Evolutionary conservation across 805 yeast species (phyloP), one percentile per base, ranked within the genome.

Genomic region (Myxozyma neotropica): DNA sequence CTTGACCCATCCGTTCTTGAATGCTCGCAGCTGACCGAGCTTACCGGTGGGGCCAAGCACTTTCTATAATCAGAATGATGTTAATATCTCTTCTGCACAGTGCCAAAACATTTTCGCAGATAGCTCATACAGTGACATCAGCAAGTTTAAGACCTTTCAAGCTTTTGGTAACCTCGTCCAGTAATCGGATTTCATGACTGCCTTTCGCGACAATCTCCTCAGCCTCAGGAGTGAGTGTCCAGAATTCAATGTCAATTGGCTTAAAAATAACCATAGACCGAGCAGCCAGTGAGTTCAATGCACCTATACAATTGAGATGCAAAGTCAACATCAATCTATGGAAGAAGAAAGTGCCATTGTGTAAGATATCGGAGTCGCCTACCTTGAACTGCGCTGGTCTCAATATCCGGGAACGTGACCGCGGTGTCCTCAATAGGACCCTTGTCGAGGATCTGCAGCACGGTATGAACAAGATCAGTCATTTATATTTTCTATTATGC

Each of bases 1-100:
- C 65, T 82, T 77, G 69, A 94, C 86, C 99, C 99, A 94, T 43
- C 96, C 95, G 74, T 92, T 92, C 76, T 91, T 93, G 82, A 94
- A 95, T 17, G 98, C 99, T 70, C 92, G 86, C 68, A 96, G 96
- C 78, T 94, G 99, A 64, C 99, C 99, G 65, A 93, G 81, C 68
- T 86, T 86, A 64, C 97, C 98, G 60, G 84, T 84, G 53, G 84
- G 78, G 57, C 97, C 97, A 76, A 93, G 78, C 66, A 86, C 81
- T 57, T 84, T 72, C 52, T 69, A 69, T 36, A 77, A 75, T n/a
- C 24, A 21, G 21, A 6, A 45, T 38, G 42, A 12, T 3, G 23
- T 17, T 29, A 23, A 29, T 5, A 59, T 75, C 74, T 19, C 13
- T 38, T 46, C 26, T 23, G 13, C 38, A 26, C 33, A 35, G 4